These are phyloP conservation scores for Fusarium dlaminii DNA, from an alignment of 2,329 filamentous ascomycete genomes.

Conservation along the genomic window DNA sequence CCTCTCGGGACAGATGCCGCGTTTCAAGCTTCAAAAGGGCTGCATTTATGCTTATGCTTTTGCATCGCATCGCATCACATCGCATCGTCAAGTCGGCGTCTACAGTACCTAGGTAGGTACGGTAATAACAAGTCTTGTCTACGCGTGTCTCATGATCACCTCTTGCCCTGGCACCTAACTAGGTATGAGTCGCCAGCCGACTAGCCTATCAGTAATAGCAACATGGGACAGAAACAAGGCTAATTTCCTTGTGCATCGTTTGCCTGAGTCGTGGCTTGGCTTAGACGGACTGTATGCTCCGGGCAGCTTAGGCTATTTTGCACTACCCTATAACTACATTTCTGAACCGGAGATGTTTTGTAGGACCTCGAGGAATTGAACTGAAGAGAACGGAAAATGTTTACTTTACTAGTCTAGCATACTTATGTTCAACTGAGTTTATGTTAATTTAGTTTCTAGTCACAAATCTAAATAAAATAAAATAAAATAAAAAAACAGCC, in stretches of 20 bases:
- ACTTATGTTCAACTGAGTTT: background rate
- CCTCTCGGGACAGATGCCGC: constrained; percentile 7
- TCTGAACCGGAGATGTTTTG: background rate
- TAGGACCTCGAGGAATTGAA: background rate
- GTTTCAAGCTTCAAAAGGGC: background rate
- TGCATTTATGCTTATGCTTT: background rate
- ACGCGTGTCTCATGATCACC: background rate
- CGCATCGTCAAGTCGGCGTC: background rate
- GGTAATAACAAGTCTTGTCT: background rate
- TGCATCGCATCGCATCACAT: background rate
- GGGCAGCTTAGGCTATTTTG: background rate
- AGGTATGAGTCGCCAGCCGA: background rate
- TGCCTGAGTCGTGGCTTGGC: background rate
- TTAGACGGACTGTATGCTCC: constrained; percentile 1
- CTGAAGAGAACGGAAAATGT: no score
- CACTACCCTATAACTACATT: background rate
- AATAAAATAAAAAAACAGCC: no score
- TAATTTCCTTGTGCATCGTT: background rate
- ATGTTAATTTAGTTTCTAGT: background rate
- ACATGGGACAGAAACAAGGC: background rate
- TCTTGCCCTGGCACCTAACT: background rate
- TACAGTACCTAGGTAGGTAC: background rate
- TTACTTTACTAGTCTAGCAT: background rate
- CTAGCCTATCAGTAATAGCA: background rate
- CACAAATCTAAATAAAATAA: no score